Percentiles rank a stretch among this genome's conserved stretches.
Evolutionary conservation across 148 eudicot genomes (phyloP).

Genomic region (Talinum fruticosum): DNA sequence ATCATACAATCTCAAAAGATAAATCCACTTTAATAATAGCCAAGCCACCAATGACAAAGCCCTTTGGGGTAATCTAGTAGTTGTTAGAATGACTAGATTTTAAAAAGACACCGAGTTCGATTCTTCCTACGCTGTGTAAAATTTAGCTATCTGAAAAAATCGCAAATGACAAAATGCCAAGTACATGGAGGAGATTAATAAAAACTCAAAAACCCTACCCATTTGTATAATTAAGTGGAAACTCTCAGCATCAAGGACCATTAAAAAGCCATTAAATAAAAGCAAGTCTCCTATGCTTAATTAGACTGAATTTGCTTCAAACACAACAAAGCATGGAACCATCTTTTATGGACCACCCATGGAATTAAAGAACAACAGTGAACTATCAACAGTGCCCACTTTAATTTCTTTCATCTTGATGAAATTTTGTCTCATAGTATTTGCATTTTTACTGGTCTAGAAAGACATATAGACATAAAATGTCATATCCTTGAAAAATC

Average conservation of each 20-base stretch:
- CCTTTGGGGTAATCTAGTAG: no score
- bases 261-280: background rate
- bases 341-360: background rate
- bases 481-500: no score
- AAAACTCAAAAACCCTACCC: background rate
- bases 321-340: background rate
- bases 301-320: background rate
- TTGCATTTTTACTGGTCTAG: background rate
- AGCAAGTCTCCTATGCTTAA: background rate
- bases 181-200: background rate
- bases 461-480: no score
- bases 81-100: no score
- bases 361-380: background rate
- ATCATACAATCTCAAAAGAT: background rate
- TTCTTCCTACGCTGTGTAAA: no score
- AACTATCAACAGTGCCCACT: background rate
- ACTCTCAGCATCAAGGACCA: background rate
- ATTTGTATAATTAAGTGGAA: background rate
- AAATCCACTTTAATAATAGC: background rate
- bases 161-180: no score
- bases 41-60: no score
- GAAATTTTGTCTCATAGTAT: background rate
- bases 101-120: no score
- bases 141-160: no score
- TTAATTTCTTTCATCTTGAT: background rate